Conservation (phyloP, 1,139 yeast species). For the Scheffersomyces illinoinensis region DNA sequence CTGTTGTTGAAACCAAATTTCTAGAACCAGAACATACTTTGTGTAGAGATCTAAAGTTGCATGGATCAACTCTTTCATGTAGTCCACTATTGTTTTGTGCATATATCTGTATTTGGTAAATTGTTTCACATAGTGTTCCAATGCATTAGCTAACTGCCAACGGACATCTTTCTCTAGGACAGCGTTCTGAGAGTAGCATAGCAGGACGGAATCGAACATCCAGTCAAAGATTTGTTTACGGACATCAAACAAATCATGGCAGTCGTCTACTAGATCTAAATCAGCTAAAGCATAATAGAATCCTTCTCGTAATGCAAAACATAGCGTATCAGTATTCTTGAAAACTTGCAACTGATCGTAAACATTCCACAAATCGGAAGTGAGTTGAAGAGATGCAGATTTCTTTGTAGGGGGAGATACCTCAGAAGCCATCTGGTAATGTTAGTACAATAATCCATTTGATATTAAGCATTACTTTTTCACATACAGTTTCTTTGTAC, state of each 20-base stretch:
- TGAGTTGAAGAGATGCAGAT: neutral
- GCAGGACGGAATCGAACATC: slow-evolving; percentile 3
- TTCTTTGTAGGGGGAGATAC: neutral
- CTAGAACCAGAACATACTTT: neutral
- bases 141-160: neutral
- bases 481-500: neutral
- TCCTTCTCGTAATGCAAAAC: neutral
- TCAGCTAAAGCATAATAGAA: slow-evolving; percentile 7
- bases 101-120: neutral
- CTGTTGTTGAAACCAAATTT: neutral
- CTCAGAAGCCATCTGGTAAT: neutral
- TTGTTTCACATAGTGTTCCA: slow-evolving; percentile 2
- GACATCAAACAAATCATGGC: slow-evolving; percentile 3
- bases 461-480: neutral
- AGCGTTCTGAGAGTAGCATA: neutral
- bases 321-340: neutral
- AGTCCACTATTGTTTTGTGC: neutral
- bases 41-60: neutral
- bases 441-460: neutral
- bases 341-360: neutral
- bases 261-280: slow-evolving; percentile 1
- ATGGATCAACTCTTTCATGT: neutral
- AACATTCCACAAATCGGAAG: neutral
- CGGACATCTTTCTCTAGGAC: neutral
- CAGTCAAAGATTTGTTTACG: slow-evolving; percentile 6